phyloP scores from a whole-genome alignment of 768 basidiomycete genomes.

The Exsudoporus frostii region DNA sequence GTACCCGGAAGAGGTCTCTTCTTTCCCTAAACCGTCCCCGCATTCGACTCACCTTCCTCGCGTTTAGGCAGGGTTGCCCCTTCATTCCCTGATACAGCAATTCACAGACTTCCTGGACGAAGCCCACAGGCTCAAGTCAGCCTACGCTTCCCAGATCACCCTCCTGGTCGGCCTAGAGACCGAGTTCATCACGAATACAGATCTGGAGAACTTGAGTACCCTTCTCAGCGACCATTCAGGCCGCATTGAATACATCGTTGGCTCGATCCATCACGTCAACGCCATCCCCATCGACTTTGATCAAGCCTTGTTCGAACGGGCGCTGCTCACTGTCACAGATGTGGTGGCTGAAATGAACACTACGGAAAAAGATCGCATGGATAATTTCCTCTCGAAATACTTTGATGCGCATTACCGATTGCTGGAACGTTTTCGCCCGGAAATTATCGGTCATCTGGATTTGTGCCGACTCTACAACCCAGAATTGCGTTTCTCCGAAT shows the following conservation, averaged over 20 bases:
- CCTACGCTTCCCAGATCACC: conserved; percentile 62
- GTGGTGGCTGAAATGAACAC: conserved; percentile 21
- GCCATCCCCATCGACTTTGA: conserved; percentile 93
- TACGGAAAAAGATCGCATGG: conserved; percentile 33
- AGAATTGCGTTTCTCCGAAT: conserved; percentile 48
- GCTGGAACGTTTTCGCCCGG: conserved; percentile 69
- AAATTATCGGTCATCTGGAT: conserved; percentile 92
- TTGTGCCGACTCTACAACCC: conserved; percentile 87
- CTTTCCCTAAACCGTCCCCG: conserved; percentile 6
- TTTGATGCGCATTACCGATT: conserved; percentile 84
- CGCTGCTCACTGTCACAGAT: conserved; percentile 44
- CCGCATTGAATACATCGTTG: conserved; percentile 84
- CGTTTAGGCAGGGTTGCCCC: conserved; percentile 52
- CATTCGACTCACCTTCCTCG: conserved; percentile 13
- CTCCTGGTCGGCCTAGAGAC: conserved; percentile 92
- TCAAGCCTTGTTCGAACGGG: conserved; percentile 58
- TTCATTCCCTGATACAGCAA: conserved; percentile 51
- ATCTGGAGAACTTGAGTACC: conserved; percentile 55
- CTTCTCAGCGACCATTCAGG: conserved; percentile 48
- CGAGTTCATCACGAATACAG: conserved; percentile 72
- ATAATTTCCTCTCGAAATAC: conserved; percentile 60
- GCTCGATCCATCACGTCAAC: conserved; percentile 90
- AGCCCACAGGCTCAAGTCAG: conserved; percentile 69
- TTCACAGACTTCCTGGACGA: conserved; percentile 75
- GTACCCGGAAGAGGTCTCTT: conserved; percentile 90